Conservation (phyloP, 148 eudicot genomes). For the Amaranthus hypochondriacus region DNA sequence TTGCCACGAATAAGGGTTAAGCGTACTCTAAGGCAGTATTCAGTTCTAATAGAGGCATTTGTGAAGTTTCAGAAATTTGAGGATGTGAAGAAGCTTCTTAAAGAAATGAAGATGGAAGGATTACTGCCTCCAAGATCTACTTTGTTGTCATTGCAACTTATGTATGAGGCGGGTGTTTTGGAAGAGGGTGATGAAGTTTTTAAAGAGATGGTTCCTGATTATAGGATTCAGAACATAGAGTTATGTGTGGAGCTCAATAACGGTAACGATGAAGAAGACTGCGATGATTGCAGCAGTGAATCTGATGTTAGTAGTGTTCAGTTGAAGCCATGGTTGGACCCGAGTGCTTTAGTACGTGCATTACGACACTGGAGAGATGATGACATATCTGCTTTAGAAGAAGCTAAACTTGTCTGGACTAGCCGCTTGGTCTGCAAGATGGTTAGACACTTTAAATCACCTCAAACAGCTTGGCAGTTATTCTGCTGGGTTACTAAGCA, state of each 20-base stretch:
- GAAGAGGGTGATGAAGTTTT: constrained; percentile 48
- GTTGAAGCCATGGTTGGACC: constrained; percentile 90
- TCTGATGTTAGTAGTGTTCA: constrained; percentile 33
- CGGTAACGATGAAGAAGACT: constrained; percentile 35
- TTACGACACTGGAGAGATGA: constrained; percentile 58
- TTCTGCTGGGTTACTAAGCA: constrained; percentile 78
- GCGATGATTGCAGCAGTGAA: constrained; percentile 19
- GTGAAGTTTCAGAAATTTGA: constrained; percentile 37
- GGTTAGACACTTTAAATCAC: constrained; percentile 58
- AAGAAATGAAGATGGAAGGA: constrained; percentile 64
- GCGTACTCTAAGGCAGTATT: constrained; percentile 62
- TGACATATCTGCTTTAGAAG: constrained; percentile 65
- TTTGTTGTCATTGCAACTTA: constrained; percentile 44
- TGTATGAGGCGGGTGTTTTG: constrained; percentile 56
- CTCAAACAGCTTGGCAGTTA: constrained; percentile 74
- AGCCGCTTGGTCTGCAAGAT: constrained; percentile 80
- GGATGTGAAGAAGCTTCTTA: constrained; percentile 51
- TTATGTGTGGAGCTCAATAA: constrained; percentile 23
- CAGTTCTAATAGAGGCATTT: constrained; percentile 54
- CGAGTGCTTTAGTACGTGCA: constrained; percentile 78
- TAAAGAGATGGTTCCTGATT: constrained; percentile 62
- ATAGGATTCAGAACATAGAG: constrained; percentile 50
- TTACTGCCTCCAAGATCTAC: constrained; percentile 62
- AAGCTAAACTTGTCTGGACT: constrained; percentile 81
- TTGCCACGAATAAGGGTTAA: constrained; percentile 74